A percentile compares a stretch with the other conserved stretches of the same genome.
phyloP scores from a whole-genome alignment of 352 stramenopile species.

The Achlya hypogyna region DNA sequence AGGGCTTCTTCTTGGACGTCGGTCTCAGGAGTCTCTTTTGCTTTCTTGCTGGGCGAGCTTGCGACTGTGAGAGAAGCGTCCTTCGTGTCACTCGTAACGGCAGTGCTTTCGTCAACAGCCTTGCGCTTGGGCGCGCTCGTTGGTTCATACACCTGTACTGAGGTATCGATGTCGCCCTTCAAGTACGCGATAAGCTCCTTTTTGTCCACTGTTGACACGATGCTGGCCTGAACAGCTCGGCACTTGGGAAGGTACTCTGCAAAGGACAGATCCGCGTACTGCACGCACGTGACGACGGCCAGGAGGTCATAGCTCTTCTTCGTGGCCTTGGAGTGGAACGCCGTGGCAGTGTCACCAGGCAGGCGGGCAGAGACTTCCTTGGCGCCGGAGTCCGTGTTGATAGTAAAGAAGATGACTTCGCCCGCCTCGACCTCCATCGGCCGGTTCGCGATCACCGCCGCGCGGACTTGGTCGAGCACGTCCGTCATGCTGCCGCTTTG shows the following conservation, averaged over 20 bases:
- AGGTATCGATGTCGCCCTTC: conserved; percentile 73
- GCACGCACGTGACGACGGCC: conserved; percentile 72
- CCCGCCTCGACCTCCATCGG: conserved; percentile 42
- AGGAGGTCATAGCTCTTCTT: conserved; percentile 80
- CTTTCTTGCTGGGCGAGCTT: conserved; percentile 33
- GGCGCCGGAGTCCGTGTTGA: conserved; percentile 24
- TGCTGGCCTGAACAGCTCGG: conserved; percentile 58
- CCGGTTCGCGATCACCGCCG: conserved; percentile 18
- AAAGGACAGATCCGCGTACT: conserved; percentile 59
- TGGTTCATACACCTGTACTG: conserved; percentile 44
- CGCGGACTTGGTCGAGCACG: conserved; percentile 9
- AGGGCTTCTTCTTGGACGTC: conserved; percentile 31
- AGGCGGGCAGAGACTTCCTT: conserved; percentile 36
- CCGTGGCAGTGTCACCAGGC: conserved; percentile 54
- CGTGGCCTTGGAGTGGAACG: conserved; percentile 73
- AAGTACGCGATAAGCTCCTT: conserved; percentile 79
- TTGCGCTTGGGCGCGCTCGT: conserved; percentile 19
- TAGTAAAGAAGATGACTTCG: conserved; percentile 48
- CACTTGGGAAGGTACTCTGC: conserved; percentile 82
- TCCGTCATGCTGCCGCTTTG: not conserved
- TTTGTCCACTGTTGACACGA: conserved; percentile 82
- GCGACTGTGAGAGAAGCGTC: conserved; percentile 21
- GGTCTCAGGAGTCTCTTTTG: conserved; percentile 24
- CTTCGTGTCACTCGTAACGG: conserved; percentile 21
- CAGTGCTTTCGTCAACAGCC: not conserved